Percentiles rank a stretch among this genome's conserved stretches.
These are phyloP conservation scores for Mediolabrus comicus DNA, from an alignment of 108 stramenopile species.

Conservation along the genomic window DNA sequence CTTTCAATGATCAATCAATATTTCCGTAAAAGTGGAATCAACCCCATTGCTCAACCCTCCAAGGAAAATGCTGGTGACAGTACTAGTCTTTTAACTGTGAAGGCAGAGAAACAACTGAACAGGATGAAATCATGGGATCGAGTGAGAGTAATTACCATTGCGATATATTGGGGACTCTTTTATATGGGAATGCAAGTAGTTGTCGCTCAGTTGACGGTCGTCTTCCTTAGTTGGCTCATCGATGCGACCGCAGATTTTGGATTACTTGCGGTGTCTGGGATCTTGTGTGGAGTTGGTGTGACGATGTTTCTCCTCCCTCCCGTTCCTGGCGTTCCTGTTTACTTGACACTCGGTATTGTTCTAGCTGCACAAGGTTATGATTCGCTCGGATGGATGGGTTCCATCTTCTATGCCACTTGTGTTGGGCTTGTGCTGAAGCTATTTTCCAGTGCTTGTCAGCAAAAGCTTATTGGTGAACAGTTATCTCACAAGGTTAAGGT, in stretches of 20 bases:
- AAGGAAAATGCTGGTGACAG: conserved; percentile 1
- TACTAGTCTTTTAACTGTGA: conserved; percentile 23
- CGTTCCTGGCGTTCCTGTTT: conserved; percentile 69
- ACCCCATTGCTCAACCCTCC: conserved; percentile 37
- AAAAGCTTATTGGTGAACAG: conserved; percentile 62
- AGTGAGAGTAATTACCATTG: conserved; percentile 44
- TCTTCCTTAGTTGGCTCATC: conserved; percentile 56
- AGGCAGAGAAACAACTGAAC: conserved; percentile 35
- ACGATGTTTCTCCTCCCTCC: conserved; percentile 66
- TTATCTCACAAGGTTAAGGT: conserved; percentile 49
- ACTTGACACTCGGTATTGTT: conserved; percentile 64
- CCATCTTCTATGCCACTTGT: conserved; percentile 39
- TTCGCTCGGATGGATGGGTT: conserved; percentile 40
- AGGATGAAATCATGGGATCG: conserved; percentile 50
- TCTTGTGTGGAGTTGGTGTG: conserved; percentile 49
- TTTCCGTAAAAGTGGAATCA: conserved; percentile 36
- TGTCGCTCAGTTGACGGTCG: conserved; percentile 55
- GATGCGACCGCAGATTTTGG: conserved; percentile 43
- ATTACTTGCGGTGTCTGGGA: conserved; percentile 42
- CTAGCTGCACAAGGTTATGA: conserved; percentile 44
- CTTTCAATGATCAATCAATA: conserved; percentile 49
- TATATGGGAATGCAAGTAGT: conserved; percentile 54
- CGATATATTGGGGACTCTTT: conserved; percentile 53
- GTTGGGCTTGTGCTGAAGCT: conserved; percentile 55
- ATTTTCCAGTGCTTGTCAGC: conserved; percentile 55